phyloP scores from a whole-genome alignment of 306 rosid species.

The Cicer bijugum region DNA sequence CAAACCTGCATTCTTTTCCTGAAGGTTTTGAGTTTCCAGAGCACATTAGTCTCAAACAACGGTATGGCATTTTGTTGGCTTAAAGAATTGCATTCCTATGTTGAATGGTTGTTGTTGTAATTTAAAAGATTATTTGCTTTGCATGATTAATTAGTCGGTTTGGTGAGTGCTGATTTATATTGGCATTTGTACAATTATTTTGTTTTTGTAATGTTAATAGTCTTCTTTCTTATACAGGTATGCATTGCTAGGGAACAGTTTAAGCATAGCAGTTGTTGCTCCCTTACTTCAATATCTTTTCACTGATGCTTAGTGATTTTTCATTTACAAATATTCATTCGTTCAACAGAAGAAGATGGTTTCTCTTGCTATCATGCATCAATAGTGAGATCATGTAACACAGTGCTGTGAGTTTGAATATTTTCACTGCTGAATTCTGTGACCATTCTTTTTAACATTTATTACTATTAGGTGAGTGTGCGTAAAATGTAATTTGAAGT shows the following conservation, averaged over 20 bases:
- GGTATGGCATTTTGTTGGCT: slow-evolving; percentile 51
- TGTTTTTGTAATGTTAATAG: background rate
- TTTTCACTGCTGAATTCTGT: background rate
- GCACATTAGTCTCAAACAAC: slow-evolving; percentile 79
- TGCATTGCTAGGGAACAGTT: slow-evolving; percentile 87
- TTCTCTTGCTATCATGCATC: slow-evolving; percentile 1
- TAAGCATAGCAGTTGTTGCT: slow-evolving; percentile 86
- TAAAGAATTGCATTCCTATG: background rate
- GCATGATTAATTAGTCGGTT: background rate
- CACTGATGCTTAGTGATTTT: slow-evolving; percentile 50
- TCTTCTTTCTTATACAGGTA: slow-evolving; percentile 60
- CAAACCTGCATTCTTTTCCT: slow-evolving; percentile 84
- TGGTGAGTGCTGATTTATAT: slow-evolving; percentile 14
- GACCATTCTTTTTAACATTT: background rate
- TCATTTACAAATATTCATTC: background rate
- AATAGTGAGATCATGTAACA: slow-evolving; percentile 20
- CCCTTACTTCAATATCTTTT: slow-evolving; percentile 78
- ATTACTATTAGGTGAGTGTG: background rate
- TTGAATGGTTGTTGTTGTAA: slow-evolving; percentile 1
- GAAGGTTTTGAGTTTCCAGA: slow-evolving; percentile 79
- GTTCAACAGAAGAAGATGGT: slow-evolving; percentile 36
- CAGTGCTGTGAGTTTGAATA: background rate
- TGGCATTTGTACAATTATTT: background rate
- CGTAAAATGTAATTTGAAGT: slow-evolving; percentile 2
- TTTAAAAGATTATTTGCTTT: slow-evolving; percentile 7